Conservation (phyloP, 2,329 filamentous ascomycete species). For the Grosmannia penicillata region DNA sequence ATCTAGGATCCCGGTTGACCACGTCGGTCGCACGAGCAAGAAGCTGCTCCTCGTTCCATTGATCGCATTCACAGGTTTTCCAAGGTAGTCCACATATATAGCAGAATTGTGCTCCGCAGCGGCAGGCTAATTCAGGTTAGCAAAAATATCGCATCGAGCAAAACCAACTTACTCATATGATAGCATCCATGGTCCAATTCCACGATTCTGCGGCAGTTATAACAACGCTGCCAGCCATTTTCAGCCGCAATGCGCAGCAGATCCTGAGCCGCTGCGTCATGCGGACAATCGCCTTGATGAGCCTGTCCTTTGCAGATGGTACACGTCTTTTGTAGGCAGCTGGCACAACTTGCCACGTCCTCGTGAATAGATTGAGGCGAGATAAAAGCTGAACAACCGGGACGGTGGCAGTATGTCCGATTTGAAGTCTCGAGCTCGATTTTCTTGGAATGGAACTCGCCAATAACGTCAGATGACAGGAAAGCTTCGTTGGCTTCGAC, state of each 20-base stretch:
- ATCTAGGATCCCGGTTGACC: conserved; percentile 13
- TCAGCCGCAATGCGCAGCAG: conserved; percentile 24
- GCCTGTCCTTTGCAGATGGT: conserved; percentile 28
- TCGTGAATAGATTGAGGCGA: conserved; percentile 14
- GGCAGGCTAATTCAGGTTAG: conserved; percentile 21
- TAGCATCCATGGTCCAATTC: conserved; percentile 36
- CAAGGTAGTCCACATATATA: conserved; percentile 28
- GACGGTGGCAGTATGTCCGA: conserved; percentile 31
- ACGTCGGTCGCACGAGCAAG: conserved; percentile 18
- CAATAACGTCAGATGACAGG: conserved; percentile 20
- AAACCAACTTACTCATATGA: conserved; percentile 36
- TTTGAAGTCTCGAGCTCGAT: conserved; percentile 32
- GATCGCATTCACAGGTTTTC: conserved; percentile 23
- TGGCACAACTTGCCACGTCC: conserved; percentile 16
- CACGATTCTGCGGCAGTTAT: conserved; percentile 27
- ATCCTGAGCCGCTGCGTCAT: conserved; percentile 24
- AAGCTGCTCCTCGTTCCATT: conserved; percentile 23
- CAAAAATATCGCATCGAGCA: not conserved
- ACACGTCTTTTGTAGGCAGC: conserved; percentile 32
- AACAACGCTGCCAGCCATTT: conserved; percentile 37
- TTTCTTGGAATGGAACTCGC: conserved; percentile 26
- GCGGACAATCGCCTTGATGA: conserved; percentile 32
- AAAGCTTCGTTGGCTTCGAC: conserved; percentile 18
- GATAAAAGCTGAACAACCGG: conserved; percentile 31
- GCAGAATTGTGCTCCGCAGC: conserved; percentile 32